Percentiles rank a stretch among this genome's conserved stretches.
These are phyloP conservation scores for Letharia lupina DNA, from an alignment of 495 filamentous ascomycete species.

Conservation along the genomic window DNA sequence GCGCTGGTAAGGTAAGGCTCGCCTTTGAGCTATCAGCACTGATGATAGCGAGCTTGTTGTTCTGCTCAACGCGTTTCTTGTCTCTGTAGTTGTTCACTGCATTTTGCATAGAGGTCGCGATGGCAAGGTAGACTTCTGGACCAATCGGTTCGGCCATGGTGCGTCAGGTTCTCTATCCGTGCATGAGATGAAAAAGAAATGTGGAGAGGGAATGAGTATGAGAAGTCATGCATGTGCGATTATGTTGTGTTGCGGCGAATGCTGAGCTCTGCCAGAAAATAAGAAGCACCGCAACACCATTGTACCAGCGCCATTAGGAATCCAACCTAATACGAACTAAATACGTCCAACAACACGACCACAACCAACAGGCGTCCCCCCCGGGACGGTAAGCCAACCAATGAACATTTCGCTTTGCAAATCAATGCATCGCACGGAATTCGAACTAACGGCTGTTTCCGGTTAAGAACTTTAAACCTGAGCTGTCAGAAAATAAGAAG, in stretches of 20 bases:
- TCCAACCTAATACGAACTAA: too few relatives aligned
- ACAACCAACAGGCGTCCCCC: too few relatives aligned
- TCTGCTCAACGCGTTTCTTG: background rate
- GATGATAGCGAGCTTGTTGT: background rate
- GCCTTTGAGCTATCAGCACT: conserved; percentile 2
- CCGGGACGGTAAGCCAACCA: too few relatives aligned
- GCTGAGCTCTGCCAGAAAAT: background rate
- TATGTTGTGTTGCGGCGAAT: background rate
- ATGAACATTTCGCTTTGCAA: too few relatives aligned
- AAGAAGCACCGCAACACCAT: too few relatives aligned
- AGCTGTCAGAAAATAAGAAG: too few relatives aligned
- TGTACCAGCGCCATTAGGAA: too few relatives aligned
- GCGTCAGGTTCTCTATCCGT: background rate
- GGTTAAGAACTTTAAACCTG: too few relatives aligned
- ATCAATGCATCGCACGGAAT: too few relatives aligned
- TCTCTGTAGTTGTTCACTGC: conserved; percentile 3
- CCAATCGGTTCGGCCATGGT: conserved; percentile 12
- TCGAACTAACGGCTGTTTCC: too few relatives aligned
- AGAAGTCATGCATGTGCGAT: background rate
- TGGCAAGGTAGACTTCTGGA: conserved; percentile 13
- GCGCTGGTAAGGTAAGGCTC: conserved; percentile 1
- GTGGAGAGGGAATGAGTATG: background rate
- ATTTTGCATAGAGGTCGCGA: background rate
- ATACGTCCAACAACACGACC: too few relatives aligned
- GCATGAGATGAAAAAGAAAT: background rate